Evolutionary conservation across 371 early-diverging fungal species (phyloP).

Genomic region (Phascolomyces articulosus): DNA sequence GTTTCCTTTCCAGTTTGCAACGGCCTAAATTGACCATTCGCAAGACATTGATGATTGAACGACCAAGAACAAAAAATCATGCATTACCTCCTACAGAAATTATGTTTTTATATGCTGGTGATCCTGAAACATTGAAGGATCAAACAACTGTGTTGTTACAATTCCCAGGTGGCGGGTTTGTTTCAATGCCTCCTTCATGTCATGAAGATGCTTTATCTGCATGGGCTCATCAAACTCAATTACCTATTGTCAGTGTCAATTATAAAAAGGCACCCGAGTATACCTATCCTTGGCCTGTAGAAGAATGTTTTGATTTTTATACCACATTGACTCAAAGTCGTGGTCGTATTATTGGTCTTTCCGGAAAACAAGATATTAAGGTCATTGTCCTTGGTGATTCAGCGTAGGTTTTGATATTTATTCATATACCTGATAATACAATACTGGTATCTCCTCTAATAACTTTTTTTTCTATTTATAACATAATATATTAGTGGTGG

Average conservation of each 20-base stretch:
- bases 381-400: slow-evolving; percentile 91
- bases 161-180: slow-evolving; percentile 89
- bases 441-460: not conserved
- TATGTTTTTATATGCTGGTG: slow-evolving; percentile 58
- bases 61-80: slow-evolving; percentile 21
- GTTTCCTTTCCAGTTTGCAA: slow-evolving; percentile 49
- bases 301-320: slow-evolving; percentile 94
- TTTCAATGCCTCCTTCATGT: slow-evolving; percentile 79
- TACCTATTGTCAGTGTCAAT: slow-evolving; percentile 82
- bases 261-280: slow-evolving; percentile 96
- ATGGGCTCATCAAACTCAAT: slow-evolving; percentile 69
- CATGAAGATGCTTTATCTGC: slow-evolving; percentile 73
- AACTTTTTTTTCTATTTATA: no score
- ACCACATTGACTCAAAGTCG: slow-evolving; percentile 62
- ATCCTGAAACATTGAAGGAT: slow-evolving; percentile 34
- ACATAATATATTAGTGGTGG: no score
- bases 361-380: slow-evolving; percentile 54
- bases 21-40: slow-evolving; percentile 60
- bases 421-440: not conserved
- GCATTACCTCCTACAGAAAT: slow-evolving; percentile 51
- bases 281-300: slow-evolving; percentile 91
- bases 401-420: slow-evolving; percentile 67
- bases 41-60: slow-evolving; percentile 56
- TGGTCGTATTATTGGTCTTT: slow-evolving; percentile 70
- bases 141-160: slow-evolving; percentile 70